phyloP scores from a whole-genome alignment of 2,329 filamentous ascomycete species.

The Cercospora zeina region DNA sequence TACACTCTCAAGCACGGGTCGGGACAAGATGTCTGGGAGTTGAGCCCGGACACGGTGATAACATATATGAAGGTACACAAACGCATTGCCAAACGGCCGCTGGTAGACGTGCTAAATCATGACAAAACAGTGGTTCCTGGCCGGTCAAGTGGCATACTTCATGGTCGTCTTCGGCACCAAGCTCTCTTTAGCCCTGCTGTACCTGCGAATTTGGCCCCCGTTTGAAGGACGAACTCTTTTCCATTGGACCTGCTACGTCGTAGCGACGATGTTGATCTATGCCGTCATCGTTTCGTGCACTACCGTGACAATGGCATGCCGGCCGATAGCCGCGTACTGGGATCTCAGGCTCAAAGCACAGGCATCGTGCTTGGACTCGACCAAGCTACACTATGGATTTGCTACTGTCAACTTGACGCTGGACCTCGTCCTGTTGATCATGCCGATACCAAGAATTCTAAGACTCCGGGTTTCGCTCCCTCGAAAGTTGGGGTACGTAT shows the following conservation, averaged over 20 bases:
- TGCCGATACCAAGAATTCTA: constrained; percentile 2
- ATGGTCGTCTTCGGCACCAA: constrained; percentile 15
- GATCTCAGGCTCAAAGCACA: constrained; percentile 1
- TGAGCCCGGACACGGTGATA: neutral
- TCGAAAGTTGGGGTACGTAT: constrained; percentile 12
- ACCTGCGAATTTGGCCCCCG: constrained; percentile 11
- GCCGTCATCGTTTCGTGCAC: neutral
- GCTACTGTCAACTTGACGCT: constrained; percentile 5
- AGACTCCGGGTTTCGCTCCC: neutral
- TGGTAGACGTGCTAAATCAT: neutral
- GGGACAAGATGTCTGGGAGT: constrained; percentile 13
- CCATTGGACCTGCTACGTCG: constrained; percentile 2
- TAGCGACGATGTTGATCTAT: neutral
- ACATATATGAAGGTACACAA: constrained; percentile 11
- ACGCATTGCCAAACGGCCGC: neutral
- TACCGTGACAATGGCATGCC: constrained; percentile 6
- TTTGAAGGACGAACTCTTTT: neutral
- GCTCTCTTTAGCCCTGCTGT: constrained; percentile 1
- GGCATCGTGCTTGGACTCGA: constrained; percentile 8
- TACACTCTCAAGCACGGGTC: constrained; percentile 18
- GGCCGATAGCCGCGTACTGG: constrained; percentile 11
- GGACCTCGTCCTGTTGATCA: constrained; percentile 2
- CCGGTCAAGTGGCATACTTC: constrained; percentile 11
- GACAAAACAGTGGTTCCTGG: constrained; percentile 8
- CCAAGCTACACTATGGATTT: constrained; percentile 8